Evolutionary conservation across 225 moss, liverwort and hornwort species (phyloP), one percentile per base, ranked within the genome.

Genomic region (Pleurozium schreberi): DNA sequence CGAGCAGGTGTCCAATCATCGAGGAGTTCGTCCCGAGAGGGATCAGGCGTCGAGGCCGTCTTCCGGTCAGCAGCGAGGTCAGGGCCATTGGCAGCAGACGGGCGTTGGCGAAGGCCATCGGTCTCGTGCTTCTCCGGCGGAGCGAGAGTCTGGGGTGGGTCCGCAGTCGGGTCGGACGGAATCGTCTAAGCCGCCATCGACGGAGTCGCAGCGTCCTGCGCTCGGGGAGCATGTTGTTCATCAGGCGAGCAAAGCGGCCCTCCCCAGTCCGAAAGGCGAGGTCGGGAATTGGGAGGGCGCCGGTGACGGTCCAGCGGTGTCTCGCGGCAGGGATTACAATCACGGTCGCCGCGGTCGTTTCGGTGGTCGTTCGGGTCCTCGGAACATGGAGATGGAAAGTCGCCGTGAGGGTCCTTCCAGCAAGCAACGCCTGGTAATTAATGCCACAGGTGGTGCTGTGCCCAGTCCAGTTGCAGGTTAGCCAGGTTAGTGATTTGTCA

Each of bases 391-490:
- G 90, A 80, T 88, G 86, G 97, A 97, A 57, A 92, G 91, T 80
- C 95, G 95, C 64, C 95, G 94, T 71, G 96, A 98, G 71, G 94
- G 88, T 85, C 94, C 92, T 91, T 88, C 92, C 19, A 88, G 92
- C 74, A 98, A 96, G 93, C 96, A 95, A 92, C 96, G 96, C 87
- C 86, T 96, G 93, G 90, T 95, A 87, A 92, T 96, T 93, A 95
- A 98, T 94, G 94, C 96, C 86, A 93, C 95, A 82, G 96, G 95
- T 88, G 95, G 93, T 91, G 95, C 96, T 88, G 94, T 97, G 86
- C 93, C 95, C 85, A 96, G 96, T 93, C 94, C 95, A 95, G 95
- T 98, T 95, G 96, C 93, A 93, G 96, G 95, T 91, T 98, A 98
- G 96, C 92, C 91, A 93, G 92, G 94, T 94, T 89, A 93, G 92